phyloP scores from a whole-genome alignment of 73 alveolate species.

The Tetrahymena elliotti region DNA sequence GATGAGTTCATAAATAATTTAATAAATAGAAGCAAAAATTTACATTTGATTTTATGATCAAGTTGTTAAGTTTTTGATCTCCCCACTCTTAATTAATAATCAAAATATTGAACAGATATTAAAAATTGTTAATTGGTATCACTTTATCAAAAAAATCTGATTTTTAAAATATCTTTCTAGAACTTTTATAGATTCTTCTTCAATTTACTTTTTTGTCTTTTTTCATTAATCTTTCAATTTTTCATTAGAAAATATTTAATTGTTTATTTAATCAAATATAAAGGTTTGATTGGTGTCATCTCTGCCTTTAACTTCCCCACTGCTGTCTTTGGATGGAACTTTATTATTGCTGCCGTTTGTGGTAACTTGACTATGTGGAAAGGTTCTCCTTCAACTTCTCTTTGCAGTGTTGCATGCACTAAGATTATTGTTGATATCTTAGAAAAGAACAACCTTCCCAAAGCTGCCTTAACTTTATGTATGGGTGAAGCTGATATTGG shows the following conservation, averaged over 20 bases:
- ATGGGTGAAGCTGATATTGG: conserved; percentile 83
- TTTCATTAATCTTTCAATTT: too few relatives aligned
- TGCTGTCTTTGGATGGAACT: conserved; percentile 82
- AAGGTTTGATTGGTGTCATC: conserved; percentile 63
- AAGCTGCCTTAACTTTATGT: conserved; percentile 36
- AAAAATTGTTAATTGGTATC: background rate
- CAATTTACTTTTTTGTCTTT: background rate
- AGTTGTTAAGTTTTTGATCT: background rate
- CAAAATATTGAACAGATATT: background rate
- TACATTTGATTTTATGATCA: too few relatives aligned
- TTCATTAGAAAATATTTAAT: too few relatives aligned
- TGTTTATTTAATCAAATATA: background rate
- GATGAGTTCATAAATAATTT: background rate
- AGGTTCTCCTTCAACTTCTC: conserved; percentile 72
- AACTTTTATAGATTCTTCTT: too few relatives aligned
- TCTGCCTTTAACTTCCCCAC: conserved; percentile 92
- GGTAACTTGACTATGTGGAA: conserved; percentile 82
- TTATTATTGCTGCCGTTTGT: conserved; percentile 72
- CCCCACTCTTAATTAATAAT: background rate
- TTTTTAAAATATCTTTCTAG: background rate
- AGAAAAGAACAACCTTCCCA: conserved; percentile 59
- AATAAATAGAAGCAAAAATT: too few relatives aligned
- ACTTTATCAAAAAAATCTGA: background rate
- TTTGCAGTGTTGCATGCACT: conserved; percentile 64
- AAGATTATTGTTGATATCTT: conserved; percentile 66